Evolutionary conservation across 257 asterid species (phyloP).

Genomic region (Lycium barbarum): DNA sequence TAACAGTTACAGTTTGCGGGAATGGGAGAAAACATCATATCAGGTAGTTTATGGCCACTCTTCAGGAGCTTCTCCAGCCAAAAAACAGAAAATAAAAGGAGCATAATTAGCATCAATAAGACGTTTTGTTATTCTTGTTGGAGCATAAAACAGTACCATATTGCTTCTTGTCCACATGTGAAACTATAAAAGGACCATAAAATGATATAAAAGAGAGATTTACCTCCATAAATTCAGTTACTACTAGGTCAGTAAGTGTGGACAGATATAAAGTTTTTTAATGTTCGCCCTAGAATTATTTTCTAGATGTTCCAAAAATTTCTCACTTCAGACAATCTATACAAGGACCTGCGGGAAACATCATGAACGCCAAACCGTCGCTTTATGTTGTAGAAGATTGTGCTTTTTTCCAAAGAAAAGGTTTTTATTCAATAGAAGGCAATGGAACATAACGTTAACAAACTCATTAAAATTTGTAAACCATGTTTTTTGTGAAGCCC

Average conservation of each 20-base stretch:
- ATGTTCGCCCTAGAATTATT: neutral
- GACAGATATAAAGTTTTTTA: neutral
- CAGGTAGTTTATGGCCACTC: neutral
- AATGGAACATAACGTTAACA: constrained; percentile 26
- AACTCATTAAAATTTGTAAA: constrained; percentile 70
- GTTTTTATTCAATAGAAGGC: constrained; percentile 27
- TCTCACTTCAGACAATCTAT: neutral
- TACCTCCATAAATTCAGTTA: neutral
- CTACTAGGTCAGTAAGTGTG: neutral
- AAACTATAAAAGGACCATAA: neutral
- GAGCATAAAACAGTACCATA: neutral
- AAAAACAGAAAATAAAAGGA: neutral
- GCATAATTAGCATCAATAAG: neutral
- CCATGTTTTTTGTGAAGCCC: constrained; percentile 82
- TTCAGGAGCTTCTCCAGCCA: neutral
- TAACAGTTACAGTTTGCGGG: neutral
- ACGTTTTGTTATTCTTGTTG: neutral
- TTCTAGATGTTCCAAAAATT: neutral
- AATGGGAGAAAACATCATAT: neutral
- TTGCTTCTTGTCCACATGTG: neutral
- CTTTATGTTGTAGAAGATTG: neutral
- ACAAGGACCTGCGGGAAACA: constrained; percentile 1
- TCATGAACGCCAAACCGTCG: neutral
- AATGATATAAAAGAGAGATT: neutral
- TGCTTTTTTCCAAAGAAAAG: constrained; percentile 6